These are phyloP conservation scores for Periglandula ipomoeae DNA, from an alignment of 2,329 filamentous ascomycete genomes.

Conservation along the genomic window DNA sequence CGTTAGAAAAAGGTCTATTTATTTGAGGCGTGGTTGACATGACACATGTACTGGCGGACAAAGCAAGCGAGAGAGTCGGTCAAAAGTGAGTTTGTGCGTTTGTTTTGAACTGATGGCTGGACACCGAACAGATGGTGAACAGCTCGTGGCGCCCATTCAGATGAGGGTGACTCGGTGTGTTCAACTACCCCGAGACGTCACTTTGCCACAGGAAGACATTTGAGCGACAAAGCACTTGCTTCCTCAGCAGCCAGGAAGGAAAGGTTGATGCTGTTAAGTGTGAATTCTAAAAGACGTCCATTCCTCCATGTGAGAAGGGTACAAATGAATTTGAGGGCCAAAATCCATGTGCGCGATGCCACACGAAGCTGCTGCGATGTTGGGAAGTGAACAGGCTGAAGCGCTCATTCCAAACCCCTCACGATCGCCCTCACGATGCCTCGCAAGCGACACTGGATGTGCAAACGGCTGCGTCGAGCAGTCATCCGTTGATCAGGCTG, in stretches of 20 bases:
- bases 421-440: background rate
- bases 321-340: too few relatives aligned
- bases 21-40: too few relatives aligned
- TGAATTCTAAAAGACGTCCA: too few relatives aligned
- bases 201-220: too few relatives aligned
- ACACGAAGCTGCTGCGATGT: background rate
- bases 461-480: background rate
- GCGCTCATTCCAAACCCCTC: background rate
- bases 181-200: background rate
- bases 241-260: too few relatives aligned
- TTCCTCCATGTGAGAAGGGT: too few relatives aligned
- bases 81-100: background rate
- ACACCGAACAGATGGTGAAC: background rate
- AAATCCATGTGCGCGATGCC: too few relatives aligned
- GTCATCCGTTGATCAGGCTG: background rate
- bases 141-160: background rate
- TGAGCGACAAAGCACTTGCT: background rate
- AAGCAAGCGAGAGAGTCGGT: background rate
- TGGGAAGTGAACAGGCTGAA: background rate
- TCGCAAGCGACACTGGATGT: background rate
- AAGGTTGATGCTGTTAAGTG: too few relatives aligned
- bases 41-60: background rate
- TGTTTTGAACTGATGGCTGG: background rate
- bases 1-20: background rate
- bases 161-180: background rate